Conservation (phyloP, 192 early-diverging fungal genomes). For the Coemansia sp. region DNA sequence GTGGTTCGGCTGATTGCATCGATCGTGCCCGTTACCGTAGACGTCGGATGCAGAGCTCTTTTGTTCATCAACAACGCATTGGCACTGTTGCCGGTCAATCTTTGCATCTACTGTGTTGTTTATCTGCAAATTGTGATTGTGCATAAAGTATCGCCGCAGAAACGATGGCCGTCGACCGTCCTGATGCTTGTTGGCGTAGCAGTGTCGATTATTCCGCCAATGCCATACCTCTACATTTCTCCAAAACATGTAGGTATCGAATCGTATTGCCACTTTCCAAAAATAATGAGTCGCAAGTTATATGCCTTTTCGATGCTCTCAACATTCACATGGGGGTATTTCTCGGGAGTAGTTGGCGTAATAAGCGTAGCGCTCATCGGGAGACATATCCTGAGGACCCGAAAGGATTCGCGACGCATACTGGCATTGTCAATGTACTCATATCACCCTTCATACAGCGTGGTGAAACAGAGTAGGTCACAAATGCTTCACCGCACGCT, state of each 20-base stretch:
- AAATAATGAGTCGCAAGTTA: background rate
- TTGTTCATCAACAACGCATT: conserved; percentile 26
- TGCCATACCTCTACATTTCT: conserved; percentile 11
- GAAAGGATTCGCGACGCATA: conserved; percentile 6
- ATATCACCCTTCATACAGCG: conserved; percentile 5
- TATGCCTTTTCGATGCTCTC: conserved; percentile 17
- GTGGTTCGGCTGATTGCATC: conserved; percentile 19
- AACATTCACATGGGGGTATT: conserved; percentile 20
- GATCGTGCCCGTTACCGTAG: background rate
- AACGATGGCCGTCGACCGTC: conserved; percentile 20
- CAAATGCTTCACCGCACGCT: conserved; percentile 30
- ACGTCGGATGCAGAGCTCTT: conserved; percentile 25
- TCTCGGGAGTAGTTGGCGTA: conserved; percentile 31
- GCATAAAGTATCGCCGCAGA: conserved; percentile 28
- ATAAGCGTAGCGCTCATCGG: conserved; percentile 17
- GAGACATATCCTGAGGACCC: conserved; percentile 21
- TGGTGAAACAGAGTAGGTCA: background rate
- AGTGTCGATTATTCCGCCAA: conserved; percentile 20
- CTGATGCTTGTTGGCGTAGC: conserved; percentile 8
- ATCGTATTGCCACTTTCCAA: conserved; percentile 11
- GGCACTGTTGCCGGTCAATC: conserved; percentile 21
- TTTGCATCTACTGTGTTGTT: conserved; percentile 17
- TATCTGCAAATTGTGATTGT: conserved; percentile 36
- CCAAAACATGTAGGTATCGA: background rate
- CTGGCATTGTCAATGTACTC: conserved; percentile 2